Percentiles rank a stretch among this genome's conserved stretches.
These are phyloP conservation scores for Colletotrichum sp. DNA, from an alignment of 2,329 filamentous ascomycete genomes.

Conservation along the genomic window DNA sequence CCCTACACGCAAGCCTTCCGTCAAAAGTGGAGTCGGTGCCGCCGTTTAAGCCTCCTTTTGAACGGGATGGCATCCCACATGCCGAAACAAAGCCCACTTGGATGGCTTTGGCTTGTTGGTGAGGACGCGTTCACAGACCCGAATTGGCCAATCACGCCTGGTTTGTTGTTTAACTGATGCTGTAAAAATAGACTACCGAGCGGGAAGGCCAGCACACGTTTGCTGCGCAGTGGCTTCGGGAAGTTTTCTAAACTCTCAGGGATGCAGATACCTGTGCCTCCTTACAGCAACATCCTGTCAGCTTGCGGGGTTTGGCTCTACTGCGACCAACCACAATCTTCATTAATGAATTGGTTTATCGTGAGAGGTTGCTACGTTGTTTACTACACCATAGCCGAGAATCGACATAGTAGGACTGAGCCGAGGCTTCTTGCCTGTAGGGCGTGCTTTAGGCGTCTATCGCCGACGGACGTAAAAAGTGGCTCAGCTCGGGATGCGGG, in stretches of 20 bases:
- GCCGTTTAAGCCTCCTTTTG: slow-evolving; percentile 11
- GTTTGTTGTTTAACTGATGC: neutral
- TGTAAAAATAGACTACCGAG: neutral
- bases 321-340: neutral
- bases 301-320: neutral
- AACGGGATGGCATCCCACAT: slow-evolving; percentile 4
- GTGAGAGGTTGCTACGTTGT: neutral
- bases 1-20: slow-evolving; percentile 9
- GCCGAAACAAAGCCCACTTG: neutral
- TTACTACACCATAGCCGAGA: neutral
- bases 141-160: neutral
- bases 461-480: neutral
- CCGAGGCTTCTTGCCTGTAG: neutral
- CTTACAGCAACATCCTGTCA: neutral
- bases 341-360: neutral
- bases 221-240: neutral
- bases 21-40: neutral
- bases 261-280: neutral
- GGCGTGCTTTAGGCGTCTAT: neutral
- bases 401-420: neutral
- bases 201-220: neutral
- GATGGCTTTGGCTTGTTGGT: neutral
- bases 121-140: neutral
- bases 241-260: neutral
- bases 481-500: neutral